Evolutionary conservation across 2,329 filamentous ascomycete species (phyloP), one percentile per base, ranked within the genome.

Genomic region (Claviceps pazoutovae): DNA sequence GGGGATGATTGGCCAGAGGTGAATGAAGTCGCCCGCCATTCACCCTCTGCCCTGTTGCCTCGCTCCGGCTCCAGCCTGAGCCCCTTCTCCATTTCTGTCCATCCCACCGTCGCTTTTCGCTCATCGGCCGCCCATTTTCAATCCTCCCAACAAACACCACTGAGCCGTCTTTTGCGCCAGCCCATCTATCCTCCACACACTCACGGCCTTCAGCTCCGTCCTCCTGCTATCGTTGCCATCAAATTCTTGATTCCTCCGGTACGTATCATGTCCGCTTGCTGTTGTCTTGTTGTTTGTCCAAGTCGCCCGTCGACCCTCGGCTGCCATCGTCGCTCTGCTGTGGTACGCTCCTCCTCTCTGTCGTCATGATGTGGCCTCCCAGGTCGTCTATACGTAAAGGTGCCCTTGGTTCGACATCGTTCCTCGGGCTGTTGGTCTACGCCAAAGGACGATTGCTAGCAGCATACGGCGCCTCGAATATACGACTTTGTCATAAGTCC

Each of bases 351-450:
- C 60, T 56, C 60, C 59, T 58, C 59, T 63, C 66, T 68, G 64
- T 69, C 67, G 66, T 69, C 67, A 70, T 70, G 66, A 60, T 60
- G 41, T 46, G 39, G 44, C 47, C 43, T 48, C 48, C 46, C 42
- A 19, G 46, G 14, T 41, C 36, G 5, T 23, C 43, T 34, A 23
- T 34, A 23, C 26, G 48, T 37, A 44, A 47, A 21, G 42, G 49
- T 2, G 48, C 17, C 34, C 21, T 26, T 47, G 37, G 44, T 36
- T 39, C 43, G 39, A 45, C 48, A 42, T n/a, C 23, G 23, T 9
- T 19, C 36, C 34, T 38, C 11, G 43, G 30, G 21, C 46, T 42
- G 41, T 26, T 17, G 30, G 9, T 34, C 30, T 11, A 34, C 30
- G 30, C 30, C 30, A 26, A 50, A 42, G 46, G 23, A 50, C 21